phyloP scores from a whole-genome alignment of 2,329 filamentous ascomycete genomes.

The Diplodia corticola region DNA sequence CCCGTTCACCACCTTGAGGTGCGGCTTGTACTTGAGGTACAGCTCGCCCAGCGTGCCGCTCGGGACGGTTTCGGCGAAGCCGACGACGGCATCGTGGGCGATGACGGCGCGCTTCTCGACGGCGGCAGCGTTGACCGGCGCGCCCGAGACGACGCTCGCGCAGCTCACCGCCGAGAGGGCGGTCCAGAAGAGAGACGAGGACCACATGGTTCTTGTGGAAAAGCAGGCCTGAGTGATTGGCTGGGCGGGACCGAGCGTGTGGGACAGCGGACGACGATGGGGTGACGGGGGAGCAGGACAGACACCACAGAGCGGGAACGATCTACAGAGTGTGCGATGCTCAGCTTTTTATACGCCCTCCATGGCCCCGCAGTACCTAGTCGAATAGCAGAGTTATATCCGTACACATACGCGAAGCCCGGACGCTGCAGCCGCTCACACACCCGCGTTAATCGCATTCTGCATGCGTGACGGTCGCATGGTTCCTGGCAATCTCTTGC shows the following conservation, averaged over 20 bases:
- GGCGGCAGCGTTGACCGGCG: not conserved
- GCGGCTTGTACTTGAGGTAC: slow-evolving; percentile 59
- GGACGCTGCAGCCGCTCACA: not conserved
- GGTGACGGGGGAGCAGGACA: not conserved
- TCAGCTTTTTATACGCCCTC: not conserved
- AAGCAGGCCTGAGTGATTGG: not conserved
- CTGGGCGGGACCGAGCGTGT: not conserved
- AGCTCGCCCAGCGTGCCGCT: slow-evolving; percentile 46
- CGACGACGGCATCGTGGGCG: slow-evolving; percentile 51
- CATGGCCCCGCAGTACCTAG: not conserved
- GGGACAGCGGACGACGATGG: too few relatives aligned
- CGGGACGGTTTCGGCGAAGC: slow-evolving; percentile 57
- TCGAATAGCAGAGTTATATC: too few relatives aligned
- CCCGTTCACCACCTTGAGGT: slow-evolving; percentile 57
- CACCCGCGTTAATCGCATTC: not conserved
- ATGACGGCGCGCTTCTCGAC: slow-evolving; percentile 46
- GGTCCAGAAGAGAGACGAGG: not conserved
- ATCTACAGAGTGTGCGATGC: not conserved
- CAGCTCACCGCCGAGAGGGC: not conserved
- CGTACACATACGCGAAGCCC: not conserved
- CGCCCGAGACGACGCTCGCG: not conserved
- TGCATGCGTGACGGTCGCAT: not conserved
- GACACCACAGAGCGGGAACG: not conserved
- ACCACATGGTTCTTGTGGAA: not conserved
- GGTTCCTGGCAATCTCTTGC: slow-evolving; percentile 14